Percentiles rank a stretch among this genome's conserved stretches.
These are phyloP conservation scores for Starmera amethionina DNA, from an alignment of 805 yeast species.

Conservation along the genomic window DNA sequence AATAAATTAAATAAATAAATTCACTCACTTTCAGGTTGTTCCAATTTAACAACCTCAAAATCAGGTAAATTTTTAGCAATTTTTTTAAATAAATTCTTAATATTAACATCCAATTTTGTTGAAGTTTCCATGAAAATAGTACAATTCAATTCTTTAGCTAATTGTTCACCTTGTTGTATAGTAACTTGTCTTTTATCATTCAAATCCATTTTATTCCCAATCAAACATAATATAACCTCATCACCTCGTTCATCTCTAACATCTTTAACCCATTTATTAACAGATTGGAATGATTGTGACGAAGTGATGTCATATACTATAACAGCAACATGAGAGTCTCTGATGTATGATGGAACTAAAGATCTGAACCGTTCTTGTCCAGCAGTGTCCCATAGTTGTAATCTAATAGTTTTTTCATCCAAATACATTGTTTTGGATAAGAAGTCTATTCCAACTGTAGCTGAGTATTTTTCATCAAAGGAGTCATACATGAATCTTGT, in stretches of 20 bases:
- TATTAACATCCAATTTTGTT: constrained; percentile 91
- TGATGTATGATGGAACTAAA: constrained; percentile 87
- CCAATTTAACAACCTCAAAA: constrained; percentile 25
- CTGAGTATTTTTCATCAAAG: constrained; percentile 91
- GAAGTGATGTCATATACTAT: constrained; percentile 91
- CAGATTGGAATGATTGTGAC: constrained; percentile 72
- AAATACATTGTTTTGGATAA: constrained; percentile 90
- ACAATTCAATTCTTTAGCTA: constrained; percentile 64
- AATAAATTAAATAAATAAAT: not conserved
- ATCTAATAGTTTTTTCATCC: constrained; percentile 89
- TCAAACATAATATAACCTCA: constrained; percentile 81
- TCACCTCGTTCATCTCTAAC: constrained; percentile 89
- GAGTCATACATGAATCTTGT: constrained; percentile 98
- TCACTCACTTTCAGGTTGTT: constrained; percentile 14
- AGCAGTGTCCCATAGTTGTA: constrained; percentile 97
- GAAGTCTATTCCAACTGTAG: constrained; percentile 95
- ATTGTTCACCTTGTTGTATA: constrained; percentile 73
- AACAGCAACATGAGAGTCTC: constrained; percentile 96
- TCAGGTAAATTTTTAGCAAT: constrained; percentile 91
- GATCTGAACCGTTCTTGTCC: constrained; percentile 96
- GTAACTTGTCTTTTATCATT: constrained; percentile 74
- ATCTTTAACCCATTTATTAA: constrained; percentile 89
- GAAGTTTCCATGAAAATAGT: constrained; percentile 85
- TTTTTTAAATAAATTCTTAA: constrained; percentile 78
- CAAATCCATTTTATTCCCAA: constrained; percentile 87